phyloP scores from a whole-genome alignment of 164 flowering plant species.

The Aristolochia fimbriata region DNA sequence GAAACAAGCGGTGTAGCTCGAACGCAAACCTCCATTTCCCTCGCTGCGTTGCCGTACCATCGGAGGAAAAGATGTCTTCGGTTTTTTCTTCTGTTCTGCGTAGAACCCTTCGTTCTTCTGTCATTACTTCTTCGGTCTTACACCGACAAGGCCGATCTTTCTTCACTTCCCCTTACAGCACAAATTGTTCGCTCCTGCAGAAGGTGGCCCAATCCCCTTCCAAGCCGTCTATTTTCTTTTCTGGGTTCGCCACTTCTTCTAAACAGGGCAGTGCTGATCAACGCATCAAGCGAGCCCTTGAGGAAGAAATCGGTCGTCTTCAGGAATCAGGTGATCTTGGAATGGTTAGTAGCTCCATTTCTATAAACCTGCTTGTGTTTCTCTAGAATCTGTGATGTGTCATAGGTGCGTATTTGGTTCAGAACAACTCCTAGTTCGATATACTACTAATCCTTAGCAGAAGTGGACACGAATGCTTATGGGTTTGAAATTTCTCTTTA shows the following conservation, averaged over 20 bases:
- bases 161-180: background rate
- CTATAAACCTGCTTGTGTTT: background rate
- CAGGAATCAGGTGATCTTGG: conserved; percentile 7
- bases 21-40: background rate
- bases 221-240: conserved; percentile 1
- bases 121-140: background rate
- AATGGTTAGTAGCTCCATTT: conserved; percentile 5
- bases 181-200: background rate
- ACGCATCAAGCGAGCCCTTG: conserved; percentile 12
- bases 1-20: background rate
- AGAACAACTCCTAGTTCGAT: no score
- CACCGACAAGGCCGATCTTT: background rate
- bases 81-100: conserved; percentile 6
- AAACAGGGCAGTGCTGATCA: conserved; percentile 5
- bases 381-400: background rate
- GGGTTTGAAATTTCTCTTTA: background rate
- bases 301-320: conserved; percentile 12
- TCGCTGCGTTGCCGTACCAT: background rate
- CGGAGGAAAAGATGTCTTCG: conserved; percentile 4
- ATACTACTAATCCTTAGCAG: no score
- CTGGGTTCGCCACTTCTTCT: conserved; percentile 10
- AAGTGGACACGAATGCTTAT: background rate
- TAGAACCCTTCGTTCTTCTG: conserved; percentile 4
- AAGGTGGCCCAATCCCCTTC: background rate
- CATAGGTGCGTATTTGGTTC: background rate